Base-by-base conservation (phyloP, 2,329 filamentous ascomycete genomes). In the Trichophyton simii region DNA sequence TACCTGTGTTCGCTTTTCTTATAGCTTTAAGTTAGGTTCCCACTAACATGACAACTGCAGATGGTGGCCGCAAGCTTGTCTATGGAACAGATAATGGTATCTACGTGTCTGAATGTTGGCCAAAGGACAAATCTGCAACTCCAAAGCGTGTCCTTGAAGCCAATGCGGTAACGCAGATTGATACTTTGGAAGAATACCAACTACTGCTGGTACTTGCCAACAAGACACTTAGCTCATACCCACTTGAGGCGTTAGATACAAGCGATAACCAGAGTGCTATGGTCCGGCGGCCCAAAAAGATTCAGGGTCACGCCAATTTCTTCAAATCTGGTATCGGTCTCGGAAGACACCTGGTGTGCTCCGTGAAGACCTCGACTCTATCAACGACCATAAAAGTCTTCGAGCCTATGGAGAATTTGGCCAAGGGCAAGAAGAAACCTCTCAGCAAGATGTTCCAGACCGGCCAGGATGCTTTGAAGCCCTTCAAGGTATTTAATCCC, bases 361-460 rank as follows among this genome's bases (percentile, higher is more conserved):
- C 90, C 67, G 94, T 97, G 70, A 97, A 96, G 78, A 95, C 90
- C 46, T 92, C 88, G 18, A 89, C 91, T 2, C 79, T 97, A 36
- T 96, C 90, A 59, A 95, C 90, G 13, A 97, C 92, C 1, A 96
- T 99, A 79, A 97, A 97, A 76, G 94, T 97, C n/a, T 97, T 90
- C 75, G 92, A 99, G 76, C 94, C 94, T 0, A 96, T 95, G 76
- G 94, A 97, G 72, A 88, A 90, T 64, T 87, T 95, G 81, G 87
- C 88, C 60, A 94, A 91, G 78, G 89, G 89, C 62, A 95, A 94
- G 79, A 96, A 95, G 78, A 95, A 96, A 72, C 92, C 94, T 18
- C 86, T 99, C 63, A 87, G 89, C 67, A 96, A 95, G 77, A 95
- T 99, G 86, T 92, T 99, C 76, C 90, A 90, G 64, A 86, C 83